A percentile compares a stretch with the other conserved stretches of the same genome.
phyloP scores from a whole-genome alignment of 805 yeast genomes.

The Ogataea methanolica region DNA sequence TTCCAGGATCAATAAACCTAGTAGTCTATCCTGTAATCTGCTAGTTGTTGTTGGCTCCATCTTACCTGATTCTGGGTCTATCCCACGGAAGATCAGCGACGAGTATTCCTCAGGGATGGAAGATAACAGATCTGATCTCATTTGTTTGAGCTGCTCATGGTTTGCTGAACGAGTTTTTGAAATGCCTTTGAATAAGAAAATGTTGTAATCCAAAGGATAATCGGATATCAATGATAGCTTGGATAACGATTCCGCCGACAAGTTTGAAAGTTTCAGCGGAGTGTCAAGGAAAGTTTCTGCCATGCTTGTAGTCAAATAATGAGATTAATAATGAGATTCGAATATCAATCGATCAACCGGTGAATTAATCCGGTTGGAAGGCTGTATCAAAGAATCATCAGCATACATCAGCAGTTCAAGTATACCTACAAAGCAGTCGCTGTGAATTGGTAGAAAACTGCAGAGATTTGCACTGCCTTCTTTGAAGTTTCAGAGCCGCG shows the following conservation, averaged over 20 bases:
- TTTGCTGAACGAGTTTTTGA: conserved; percentile 16
- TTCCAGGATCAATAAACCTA: conserved; percentile 30
- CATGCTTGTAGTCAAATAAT: not conserved
- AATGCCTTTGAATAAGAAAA: conserved; percentile 32
- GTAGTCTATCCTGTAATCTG: conserved; percentile 30
- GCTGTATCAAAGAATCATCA: not conserved
- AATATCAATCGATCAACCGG: not conserved
- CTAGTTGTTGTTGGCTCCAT: conserved; percentile 28
- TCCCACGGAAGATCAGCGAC: conserved; percentile 19
- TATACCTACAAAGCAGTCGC: too few relatives aligned
- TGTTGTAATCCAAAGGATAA: conserved; percentile 35
- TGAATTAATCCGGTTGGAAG: not conserved
- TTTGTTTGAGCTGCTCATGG: conserved; percentile 16
- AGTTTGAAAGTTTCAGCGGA: conserved; percentile 3
- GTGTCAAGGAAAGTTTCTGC: conserved; percentile 10
- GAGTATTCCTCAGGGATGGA: conserved; percentile 23
- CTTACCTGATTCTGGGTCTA: conserved; percentile 6
- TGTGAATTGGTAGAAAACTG: too few relatives aligned
- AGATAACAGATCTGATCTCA: conserved; percentile 18
- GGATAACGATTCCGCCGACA: conserved; percentile 11
- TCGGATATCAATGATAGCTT: conserved; percentile 28
- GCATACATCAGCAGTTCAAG: not conserved
- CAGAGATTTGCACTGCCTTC: too few relatives aligned
- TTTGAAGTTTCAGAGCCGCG: too few relatives aligned
- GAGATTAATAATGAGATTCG: not conserved